A percentile compares a stretch with the other conserved stretches of the same genome.
These are phyloP conservation scores for Eimeria brunetti DNA, from an alignment of 169 alveolate species.

Conservation along the genomic window DNA sequence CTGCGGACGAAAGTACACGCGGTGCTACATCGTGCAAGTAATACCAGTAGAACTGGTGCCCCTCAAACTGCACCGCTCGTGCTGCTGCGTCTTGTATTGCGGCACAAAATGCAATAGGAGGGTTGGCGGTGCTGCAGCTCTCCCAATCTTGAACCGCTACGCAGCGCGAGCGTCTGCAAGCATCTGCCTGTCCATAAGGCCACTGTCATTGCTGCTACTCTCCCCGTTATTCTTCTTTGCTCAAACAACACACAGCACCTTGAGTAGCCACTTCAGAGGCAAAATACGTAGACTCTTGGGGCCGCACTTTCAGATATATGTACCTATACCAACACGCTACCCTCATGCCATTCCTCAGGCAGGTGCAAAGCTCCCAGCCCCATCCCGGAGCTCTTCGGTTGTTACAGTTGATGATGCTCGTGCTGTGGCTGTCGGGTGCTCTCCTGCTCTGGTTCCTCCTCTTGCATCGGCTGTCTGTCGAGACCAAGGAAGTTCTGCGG, in stretches of 20 bases:
- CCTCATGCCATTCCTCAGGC: neutral
- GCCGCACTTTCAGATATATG: neutral
- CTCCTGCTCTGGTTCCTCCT: neutral
- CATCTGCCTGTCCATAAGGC: neutral
- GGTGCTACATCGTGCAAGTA: neutral
- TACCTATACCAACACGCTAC: neutral
- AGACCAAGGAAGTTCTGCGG: conserved; percentile 30
- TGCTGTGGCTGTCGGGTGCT: neutral
- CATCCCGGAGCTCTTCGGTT: neutral
- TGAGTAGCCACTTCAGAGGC: neutral
- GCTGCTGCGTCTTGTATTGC: neutral
- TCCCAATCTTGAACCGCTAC: neutral
- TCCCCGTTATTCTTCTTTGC: neutral
- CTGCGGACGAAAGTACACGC: neutral
- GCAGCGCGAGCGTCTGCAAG: neutral
- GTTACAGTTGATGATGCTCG: neutral
- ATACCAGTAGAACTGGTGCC: neutral
- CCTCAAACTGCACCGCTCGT: neutral
- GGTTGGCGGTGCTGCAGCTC: neutral
- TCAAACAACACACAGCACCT: neutral
- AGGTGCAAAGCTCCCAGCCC: neutral
- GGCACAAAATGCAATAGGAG: neutral
- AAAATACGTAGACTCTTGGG: neutral
- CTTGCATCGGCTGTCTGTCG: neutral
- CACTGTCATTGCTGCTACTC: neutral